These are phyloP conservation scores for Gnomoniopsis smithogilvyi DNA, from an alignment of 2,329 filamentous ascomycete species.

Conservation along the genomic window DNA sequence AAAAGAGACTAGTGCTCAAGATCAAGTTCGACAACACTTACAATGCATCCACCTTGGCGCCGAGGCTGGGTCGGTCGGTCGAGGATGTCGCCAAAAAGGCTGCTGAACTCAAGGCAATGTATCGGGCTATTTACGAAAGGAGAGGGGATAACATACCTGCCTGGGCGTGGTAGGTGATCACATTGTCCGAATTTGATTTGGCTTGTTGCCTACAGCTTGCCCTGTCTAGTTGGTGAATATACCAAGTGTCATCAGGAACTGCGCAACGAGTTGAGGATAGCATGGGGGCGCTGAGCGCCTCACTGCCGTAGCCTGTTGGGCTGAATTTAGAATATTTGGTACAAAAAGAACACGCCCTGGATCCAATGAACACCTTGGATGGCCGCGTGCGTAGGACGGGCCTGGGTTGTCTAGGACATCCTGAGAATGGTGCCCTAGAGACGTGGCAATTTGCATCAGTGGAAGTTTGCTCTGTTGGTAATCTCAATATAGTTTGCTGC, in stretches of 20 bases:
- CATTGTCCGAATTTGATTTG: neutral
- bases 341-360: too few species aligned
- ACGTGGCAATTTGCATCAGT: too few species aligned
- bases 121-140: neutral
- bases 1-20: neutral
- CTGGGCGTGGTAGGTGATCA: neutral
- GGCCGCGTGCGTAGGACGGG: too few species aligned
- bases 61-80: neutral
- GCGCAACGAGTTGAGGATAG: too few species aligned
- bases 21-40: neutral
- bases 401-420: too few species aligned
- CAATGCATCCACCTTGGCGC: slow-evolving; percentile 8
- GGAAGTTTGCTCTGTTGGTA: too few species aligned
- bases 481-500: too few species aligned
- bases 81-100: slow-evolving; percentile 11
- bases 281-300: too few species aligned
- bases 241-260: too few species aligned
- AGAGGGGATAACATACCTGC: slow-evolving; percentile 5
- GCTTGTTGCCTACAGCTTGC: neutral
- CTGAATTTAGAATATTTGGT: too few species aligned
- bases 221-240: neutral
- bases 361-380: too few species aligned
- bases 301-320: neutral
- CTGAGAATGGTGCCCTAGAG: too few species aligned
- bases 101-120: slow-evolving; percentile 1